Conservation (phyloP, 116 monocot species). For the Phalaenopsis hybrid region DNA sequence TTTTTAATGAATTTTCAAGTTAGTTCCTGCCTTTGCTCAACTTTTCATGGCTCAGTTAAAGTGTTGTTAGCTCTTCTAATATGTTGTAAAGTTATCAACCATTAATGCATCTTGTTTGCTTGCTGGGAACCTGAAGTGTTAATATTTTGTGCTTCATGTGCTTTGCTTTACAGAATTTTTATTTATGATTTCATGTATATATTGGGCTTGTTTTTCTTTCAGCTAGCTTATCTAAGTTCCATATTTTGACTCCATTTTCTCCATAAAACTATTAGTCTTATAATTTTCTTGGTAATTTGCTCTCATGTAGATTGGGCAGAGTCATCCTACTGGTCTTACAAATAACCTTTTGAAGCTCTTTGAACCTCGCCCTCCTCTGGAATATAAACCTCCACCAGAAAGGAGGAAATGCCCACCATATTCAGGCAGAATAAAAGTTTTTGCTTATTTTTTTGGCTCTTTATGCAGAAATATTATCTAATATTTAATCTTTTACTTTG, state of each 20-base stretch:
- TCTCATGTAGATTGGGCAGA: slow-evolving; percentile 72
- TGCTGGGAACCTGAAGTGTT: background rate
- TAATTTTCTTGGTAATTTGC: background rate
- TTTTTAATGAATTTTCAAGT: background rate
- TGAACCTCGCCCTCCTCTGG: slow-evolving; percentile 80
- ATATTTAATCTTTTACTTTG: background rate
- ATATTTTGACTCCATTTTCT: background rate
- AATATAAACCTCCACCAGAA: slow-evolving; percentile 74
- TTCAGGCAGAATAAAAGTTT: slow-evolving; percentile 19
- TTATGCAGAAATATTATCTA: background rate
- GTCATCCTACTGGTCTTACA: slow-evolving; percentile 94
- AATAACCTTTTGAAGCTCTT: slow-evolving; percentile 86
- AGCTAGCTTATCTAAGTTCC: background rate
- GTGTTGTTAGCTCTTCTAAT: background rate
- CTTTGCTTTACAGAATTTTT: background rate
- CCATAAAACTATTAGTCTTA: background rate
- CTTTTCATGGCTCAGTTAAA: background rate
- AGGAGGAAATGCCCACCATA: slow-evolving; percentile 69
- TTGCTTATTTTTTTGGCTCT: background rate
- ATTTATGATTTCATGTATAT: background rate
- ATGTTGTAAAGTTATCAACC: background rate
- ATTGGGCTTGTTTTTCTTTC: background rate
- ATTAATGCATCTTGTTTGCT: background rate
- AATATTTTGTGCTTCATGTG: background rate
- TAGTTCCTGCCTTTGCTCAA: background rate